Base-by-base conservation (phyloP, 371 early-diverging fungal genomes). In the Entomophthora muscae region DNA sequence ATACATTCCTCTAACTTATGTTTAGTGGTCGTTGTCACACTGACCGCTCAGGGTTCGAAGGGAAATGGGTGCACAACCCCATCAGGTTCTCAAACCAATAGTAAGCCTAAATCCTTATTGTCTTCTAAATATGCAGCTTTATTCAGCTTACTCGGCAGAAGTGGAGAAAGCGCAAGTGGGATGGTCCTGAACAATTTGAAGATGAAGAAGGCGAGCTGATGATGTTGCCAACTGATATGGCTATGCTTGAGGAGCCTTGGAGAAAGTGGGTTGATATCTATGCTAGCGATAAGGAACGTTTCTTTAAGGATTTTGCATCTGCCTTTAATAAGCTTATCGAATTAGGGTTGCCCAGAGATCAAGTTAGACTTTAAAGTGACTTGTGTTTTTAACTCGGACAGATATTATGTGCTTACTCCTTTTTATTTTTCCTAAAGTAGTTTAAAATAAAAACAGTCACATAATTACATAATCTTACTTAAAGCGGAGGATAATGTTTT, bases 241-340 rank as follows among this genome's bases (percentile, higher is more conserved):
- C 82, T 31, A 71, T 83, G 59, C 56, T 72, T 58, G 72, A 75
- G 64, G 86, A 86, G 70, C 78, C 83, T 66, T 74, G 77, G 64
- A 89, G 91, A 80, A 78, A 77, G 68, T 86, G 80, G 71, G 86
- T 86, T 57, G 84, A 90, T 66, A 63, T 81, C 55, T 95, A 93
- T 70, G 91, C 91, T 57, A 84, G 86, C 70, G 85, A 88, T 70
- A 74, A 86, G 66, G 73, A 83, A 31, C 72, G 75, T 63, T 91
- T 91, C 79, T 90, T 82, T 72, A 76, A 75, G 28, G 93, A 93
- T 78, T 96, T 96, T 69, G 74, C 89, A 56, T 77, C 75, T 64
- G 91, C 84, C n/a, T 91, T 85, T 66, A 72, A 75, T 66, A 93
- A 93, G 78, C 81, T 96, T 22, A 72, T 87, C 59, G 93, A 93